These are phyloP conservation scores for Macrophomina tecta DNA, from an alignment of 2,329 filamentous ascomycete genomes.

Conservation along the genomic window DNA sequence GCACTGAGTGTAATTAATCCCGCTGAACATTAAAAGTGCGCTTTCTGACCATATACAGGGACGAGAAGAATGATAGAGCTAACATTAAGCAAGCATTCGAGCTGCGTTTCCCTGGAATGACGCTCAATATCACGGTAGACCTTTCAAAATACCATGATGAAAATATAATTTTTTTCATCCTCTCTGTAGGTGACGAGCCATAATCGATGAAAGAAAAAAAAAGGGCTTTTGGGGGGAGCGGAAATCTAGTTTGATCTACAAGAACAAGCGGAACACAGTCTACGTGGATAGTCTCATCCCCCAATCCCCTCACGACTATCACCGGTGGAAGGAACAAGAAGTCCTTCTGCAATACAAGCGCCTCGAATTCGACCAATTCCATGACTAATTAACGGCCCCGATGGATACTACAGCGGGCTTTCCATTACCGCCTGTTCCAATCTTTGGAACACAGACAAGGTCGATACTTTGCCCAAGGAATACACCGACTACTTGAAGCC, in stretches of 20 bases:
- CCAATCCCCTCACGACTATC: constrained; percentile 60
- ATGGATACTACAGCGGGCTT: constrained; percentile 52
- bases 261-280: constrained; percentile 39
- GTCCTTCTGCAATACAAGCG: constrained; percentile 58
- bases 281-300: constrained; percentile 54
- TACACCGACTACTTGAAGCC: constrained; percentile 56
- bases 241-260: constrained; percentile 50
- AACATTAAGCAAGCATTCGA: constrained; percentile 53
- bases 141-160: not conserved
- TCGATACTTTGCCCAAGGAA: constrained; percentile 42
- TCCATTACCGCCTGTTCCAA: constrained; percentile 45
- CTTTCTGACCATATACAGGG: constrained; percentile 38
- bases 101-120: constrained; percentile 55
- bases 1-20: constrained; percentile 29
- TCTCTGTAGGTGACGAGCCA: too few species aligned
- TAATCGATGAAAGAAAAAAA: too few species aligned
- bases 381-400: constrained; percentile 50
- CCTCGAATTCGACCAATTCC: constrained; percentile 52
- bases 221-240: too few species aligned
- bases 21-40: too few species aligned
- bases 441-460: constrained; percentile 46
- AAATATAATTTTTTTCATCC: not conserved
- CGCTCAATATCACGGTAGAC: constrained; percentile 58
- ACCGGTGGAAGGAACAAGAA: constrained; percentile 57
- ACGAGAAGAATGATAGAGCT: constrained; percentile 50